Conservation (phyloP, 2,329 filamentous ascomycete species). For the Trichophyton equinum region DNA sequence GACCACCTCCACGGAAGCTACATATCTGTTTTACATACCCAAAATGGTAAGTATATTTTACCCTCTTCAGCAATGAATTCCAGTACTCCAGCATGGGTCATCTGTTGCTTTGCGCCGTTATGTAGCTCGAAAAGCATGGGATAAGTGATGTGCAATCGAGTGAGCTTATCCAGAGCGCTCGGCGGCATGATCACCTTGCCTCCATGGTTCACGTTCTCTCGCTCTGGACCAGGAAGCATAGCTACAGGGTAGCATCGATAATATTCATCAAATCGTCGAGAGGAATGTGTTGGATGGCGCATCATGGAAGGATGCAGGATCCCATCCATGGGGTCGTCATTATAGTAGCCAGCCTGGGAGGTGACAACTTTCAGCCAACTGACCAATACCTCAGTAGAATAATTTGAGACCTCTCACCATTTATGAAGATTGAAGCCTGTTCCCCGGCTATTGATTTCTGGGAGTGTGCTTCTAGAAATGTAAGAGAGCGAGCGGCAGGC, state of each 20-base stretch:
- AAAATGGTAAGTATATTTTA: conserved; percentile 88
- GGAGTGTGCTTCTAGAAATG: background rate
- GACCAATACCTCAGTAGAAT: background rate
- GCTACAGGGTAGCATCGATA: conserved; percentile 92
- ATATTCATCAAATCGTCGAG: conserved; percentile 90
- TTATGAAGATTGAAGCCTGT: background rate
- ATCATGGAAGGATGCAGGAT: conserved; percentile 42
- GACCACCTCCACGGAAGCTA: background rate
- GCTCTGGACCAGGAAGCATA: conserved; percentile 84
- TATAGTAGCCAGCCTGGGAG: conserved; percentile 32
- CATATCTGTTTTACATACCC: conserved; percentile 44
- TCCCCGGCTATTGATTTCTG: background rate
- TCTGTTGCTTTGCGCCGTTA: conserved; percentile 67
- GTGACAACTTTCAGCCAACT: background rate
- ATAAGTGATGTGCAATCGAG: conserved; percentile 89
- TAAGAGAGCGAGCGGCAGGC: background rate
- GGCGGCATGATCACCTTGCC: conserved; percentile 98
- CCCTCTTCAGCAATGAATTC: conserved; percentile 98
- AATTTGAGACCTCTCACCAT: background rate
- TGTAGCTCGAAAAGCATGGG: conserved; percentile 93
- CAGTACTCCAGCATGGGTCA: conserved; percentile 85
- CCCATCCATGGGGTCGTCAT: conserved; percentile 41
- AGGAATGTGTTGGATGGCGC: conserved; percentile 35
- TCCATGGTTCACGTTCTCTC: conserved; percentile 83
- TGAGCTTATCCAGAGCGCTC: conserved; percentile 91